Percentiles rank a stretch among this genome's conserved stretches.
phyloP scores from a whole-genome alignment of 2,329 filamentous ascomycete genomes.

The Emmonsia crescens region DNA sequence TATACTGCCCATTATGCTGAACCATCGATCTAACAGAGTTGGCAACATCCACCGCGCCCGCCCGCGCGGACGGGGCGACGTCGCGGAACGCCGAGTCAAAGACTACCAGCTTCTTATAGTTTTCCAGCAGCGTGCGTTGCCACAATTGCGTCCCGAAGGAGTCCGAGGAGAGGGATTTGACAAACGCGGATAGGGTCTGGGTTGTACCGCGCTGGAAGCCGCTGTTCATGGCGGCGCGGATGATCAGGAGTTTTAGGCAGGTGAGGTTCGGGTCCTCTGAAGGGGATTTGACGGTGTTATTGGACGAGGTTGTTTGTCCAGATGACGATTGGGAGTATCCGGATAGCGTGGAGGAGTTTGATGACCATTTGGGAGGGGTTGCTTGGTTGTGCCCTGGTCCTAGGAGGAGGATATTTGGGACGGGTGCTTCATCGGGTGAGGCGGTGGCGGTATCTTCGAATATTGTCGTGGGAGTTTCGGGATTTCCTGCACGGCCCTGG shows the following conservation, averaged over 20 bases:
- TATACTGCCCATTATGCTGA: constrained; percentile 55
- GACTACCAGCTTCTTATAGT: constrained; percentile 70
- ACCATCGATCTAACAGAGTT: constrained; percentile 69
- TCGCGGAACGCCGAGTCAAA: constrained; percentile 57
- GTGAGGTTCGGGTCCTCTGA: constrained; percentile 65
- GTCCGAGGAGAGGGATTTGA: constrained; percentile 62
- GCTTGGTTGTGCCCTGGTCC: constrained; percentile 54
- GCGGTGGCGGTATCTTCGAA: constrained; percentile 86
- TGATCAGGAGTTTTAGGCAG: constrained; percentile 65
- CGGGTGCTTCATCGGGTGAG: constrained; percentile 65
- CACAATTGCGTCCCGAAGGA: constrained; percentile 65
- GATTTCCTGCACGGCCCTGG: constrained; percentile 30
- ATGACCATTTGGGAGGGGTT: constrained; percentile 53
- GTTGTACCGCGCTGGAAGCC: constrained; percentile 58
- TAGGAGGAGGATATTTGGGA: constrained; percentile 81
- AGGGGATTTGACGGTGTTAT: constrained; percentile 33
- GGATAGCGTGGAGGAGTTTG: constrained; percentile 66
- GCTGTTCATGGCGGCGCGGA: constrained; percentile 76
- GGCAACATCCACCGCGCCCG: constrained; percentile 60
- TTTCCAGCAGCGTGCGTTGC: constrained; percentile 61
- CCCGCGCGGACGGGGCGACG: constrained; percentile 24
- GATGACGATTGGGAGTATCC: constrained; percentile 59
- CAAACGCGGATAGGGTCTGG: constrained; percentile 58
- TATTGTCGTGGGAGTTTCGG: constrained; percentile 88
- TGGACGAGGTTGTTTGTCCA: constrained; percentile 36